Percentiles rank a stretch among this genome's conserved stretches.
These are phyloP conservation scores for Hypoxylon rubiginosum DNA, from an alignment of 2,329 filamentous ascomycete genomes.

Conservation along the genomic window DNA sequence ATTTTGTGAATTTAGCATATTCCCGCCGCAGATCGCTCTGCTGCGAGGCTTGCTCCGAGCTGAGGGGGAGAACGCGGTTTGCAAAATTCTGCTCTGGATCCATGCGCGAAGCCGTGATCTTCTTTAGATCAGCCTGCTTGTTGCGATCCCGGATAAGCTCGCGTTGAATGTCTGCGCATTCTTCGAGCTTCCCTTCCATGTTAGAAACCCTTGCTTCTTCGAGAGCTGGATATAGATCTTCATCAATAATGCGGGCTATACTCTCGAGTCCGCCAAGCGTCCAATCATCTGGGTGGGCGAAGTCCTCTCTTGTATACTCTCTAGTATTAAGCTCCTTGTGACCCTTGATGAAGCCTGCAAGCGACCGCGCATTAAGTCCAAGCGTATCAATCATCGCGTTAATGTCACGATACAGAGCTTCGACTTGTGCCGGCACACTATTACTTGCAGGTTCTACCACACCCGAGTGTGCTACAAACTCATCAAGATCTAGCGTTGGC, in stretches of 20 bases:
- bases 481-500: conserved; percentile 73
- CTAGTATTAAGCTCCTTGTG: conserved; percentile 70
- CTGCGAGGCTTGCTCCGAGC: conserved; percentile 84
- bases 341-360: conserved; percentile 75
- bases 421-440: conserved; percentile 72
- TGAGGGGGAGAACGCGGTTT: conserved; percentile 79
- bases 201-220: conserved; percentile 77
- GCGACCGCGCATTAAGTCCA: conserved; percentile 82
- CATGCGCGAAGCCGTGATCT: conserved; percentile 76
- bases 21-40: conserved; percentile 85
- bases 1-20: conserved; percentile 80
- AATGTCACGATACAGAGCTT: conserved; percentile 81
- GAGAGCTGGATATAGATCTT: conserved; percentile 73
- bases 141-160: conserved; percentile 79
- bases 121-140: conserved; percentile 83
- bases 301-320: conserved; percentile 72
- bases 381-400: conserved; percentile 96
- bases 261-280: conserved; percentile 81
- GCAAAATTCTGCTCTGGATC: conserved; percentile 77
- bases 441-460: conserved; percentile 66
- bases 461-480: conserved; percentile 75
- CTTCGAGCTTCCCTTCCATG: conserved; percentile 75
- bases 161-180: conserved; percentile 75
- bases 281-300: conserved; percentile 78
- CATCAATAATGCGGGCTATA: conserved; percentile 73